Evolutionary conservation across 169 alveolate species (phyloP), one percentile per base, ranked within the genome.

Genomic region (Fabrea salina): DNA sequence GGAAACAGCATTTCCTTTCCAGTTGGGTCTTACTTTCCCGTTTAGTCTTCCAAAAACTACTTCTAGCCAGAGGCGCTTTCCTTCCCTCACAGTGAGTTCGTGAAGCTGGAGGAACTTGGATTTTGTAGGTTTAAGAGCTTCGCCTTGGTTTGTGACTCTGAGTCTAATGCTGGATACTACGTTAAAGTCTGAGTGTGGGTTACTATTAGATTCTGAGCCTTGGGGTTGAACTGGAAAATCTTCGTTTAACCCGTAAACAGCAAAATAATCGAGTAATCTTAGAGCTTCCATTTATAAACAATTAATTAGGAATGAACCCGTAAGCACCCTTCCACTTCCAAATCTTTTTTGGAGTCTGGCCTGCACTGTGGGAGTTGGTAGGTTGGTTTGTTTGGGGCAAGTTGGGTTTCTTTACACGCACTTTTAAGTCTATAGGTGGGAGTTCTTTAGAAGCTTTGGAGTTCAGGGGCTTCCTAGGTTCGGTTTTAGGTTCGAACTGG

Each of bases 251-350:
- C 81, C 81, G 22, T 74, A 74, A 0, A 74, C 71, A 19, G 81
- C 68, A 35, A 74, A 74, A 30, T 74, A 74, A 27, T 74, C 81
- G 22, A 74, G 13, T 51, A 74, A 56, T 22, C 74, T 74, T 4
- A 40, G 64, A 43, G 39, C 51, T 32, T 64, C 75, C 75, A 64
- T 64, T 35, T 61, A n/a, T n/a, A n/a, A n/a, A n/a, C n/a, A n/a
- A n/a, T n/a, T n/a, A n/a, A n/a, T n/a, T n/a, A n/a, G n/a, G n/a
- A n/a, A n/a, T n/a, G n/a, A n/a, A n/a, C n/a, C n/a, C n/a, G n/a
- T n/a, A n/a, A n/a, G n/a, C n/a, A n/a, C n/a, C n/a, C n/a, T n/a
- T n/a, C n/a, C n/a, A n/a, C n/a, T n/a, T n/a, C n/a, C n/a, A n/a
- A n/a, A n/a, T n/a, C n/a, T n/a, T n/a, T n/a, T n/a, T n/a, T n/a